Conservation (phyloP, 164 flowering plant genomes). For the Kalanchoe fedtschenkoi region DNA sequence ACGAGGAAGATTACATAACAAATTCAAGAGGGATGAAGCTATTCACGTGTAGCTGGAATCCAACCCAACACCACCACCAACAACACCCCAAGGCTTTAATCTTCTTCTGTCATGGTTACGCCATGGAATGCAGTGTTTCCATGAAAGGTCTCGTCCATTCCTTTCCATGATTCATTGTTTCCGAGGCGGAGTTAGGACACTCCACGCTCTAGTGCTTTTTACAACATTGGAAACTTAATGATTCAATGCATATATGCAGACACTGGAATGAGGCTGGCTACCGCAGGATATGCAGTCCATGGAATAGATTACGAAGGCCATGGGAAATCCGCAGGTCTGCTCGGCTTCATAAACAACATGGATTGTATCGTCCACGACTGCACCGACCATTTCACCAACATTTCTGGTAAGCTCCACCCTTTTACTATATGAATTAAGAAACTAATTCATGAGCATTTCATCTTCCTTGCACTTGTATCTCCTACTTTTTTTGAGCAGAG, state of each 20-base stretch:
- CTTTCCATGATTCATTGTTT: not conserved
- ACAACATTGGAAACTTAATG: too few relatives aligned
- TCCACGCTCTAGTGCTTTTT: too few relatives aligned
- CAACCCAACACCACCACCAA: slow-evolving; percentile 23
- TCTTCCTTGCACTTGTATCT: not conserved
- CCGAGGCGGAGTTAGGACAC: too few relatives aligned
- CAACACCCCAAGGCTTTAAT: slow-evolving; percentile 53
- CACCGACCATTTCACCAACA: slow-evolving; percentile 35
- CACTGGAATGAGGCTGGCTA: slow-evolving; percentile 52
- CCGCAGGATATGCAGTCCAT: slow-evolving; percentile 61
- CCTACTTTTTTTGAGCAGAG: slow-evolving; percentile 27
- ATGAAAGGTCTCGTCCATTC: slow-evolving; percentile 42
- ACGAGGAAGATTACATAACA: slow-evolving; percentile 22
- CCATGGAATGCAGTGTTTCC: slow-evolving; percentile 75
- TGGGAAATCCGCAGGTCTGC: slow-evolving; percentile 76
- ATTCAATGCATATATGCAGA: too few relatives aligned
- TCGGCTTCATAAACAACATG: slow-evolving; percentile 36
- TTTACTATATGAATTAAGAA: not conserved
- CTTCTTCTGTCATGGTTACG: slow-evolving; percentile 75
- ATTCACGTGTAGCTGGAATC: slow-evolving; percentile 57
- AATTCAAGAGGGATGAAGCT: slow-evolving; percentile 43
- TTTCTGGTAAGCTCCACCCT: slow-evolving; percentile 51
- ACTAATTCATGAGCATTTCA: not conserved
- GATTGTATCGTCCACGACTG: slow-evolving; percentile 58
- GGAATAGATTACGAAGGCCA: slow-evolving; percentile 85